Evolutionary conservation across 2,329 filamentous ascomycete genomes (phyloP).

Genomic region (Beauveria sp.): DNA sequence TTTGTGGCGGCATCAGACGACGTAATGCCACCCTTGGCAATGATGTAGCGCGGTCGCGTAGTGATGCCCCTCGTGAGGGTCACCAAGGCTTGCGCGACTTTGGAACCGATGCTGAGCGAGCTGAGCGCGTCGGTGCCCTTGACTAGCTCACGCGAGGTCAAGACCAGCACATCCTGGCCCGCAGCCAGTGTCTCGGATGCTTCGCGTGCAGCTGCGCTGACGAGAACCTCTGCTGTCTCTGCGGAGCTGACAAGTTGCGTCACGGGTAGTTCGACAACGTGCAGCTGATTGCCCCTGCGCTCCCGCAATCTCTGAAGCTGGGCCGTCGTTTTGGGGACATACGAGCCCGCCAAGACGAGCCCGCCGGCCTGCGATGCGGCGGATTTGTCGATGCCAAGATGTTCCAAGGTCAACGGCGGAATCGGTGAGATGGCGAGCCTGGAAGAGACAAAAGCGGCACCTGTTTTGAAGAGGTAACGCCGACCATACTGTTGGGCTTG

Average conservation of each 20-base stretch:
- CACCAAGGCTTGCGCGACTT: slow-evolving; percentile 41
- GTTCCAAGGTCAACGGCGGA: slow-evolving; percentile 36
- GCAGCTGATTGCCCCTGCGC: slow-evolving; percentile 13
- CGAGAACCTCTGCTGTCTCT: slow-evolving; percentile 4
- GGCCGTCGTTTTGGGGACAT: slow-evolving; percentile 48
- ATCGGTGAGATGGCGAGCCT: slow-evolving; percentile 43
- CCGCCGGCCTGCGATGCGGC: slow-evolving; percentile 30
- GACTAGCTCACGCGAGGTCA: slow-evolving; percentile 46
- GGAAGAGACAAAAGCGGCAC: slow-evolving; percentile 34
- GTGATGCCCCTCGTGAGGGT: slow-evolving; percentile 35
- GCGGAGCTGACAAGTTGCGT: slow-evolving; percentile 10
- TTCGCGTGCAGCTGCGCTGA: slow-evolving; percentile 10
- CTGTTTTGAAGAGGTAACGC: slow-evolving; percentile 31
- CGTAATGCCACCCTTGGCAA: slow-evolving; percentile 54
- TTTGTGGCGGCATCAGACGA: slow-evolving; percentile 51
- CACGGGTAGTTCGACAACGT: slow-evolving; percentile 16
- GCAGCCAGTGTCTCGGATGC: slow-evolving; percentile 22
- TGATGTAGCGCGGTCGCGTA: slow-evolving; percentile 44
- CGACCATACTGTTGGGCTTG: slow-evolving; percentile 23
- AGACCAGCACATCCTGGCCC: slow-evolving; percentile 44
- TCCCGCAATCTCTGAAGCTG: slow-evolving; percentile 20
- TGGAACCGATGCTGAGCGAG: slow-evolving; percentile 42
- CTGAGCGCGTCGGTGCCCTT: slow-evolving; percentile 33
- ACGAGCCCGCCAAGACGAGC: slow-evolving; percentile 44
- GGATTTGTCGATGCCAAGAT: slow-evolving; percentile 27